Evolutionary conservation across 2,329 filamentous ascomycete genomes (phyloP), one percentile per base, ranked within the genome.

Genomic region (Penicillium sp.): DNA sequence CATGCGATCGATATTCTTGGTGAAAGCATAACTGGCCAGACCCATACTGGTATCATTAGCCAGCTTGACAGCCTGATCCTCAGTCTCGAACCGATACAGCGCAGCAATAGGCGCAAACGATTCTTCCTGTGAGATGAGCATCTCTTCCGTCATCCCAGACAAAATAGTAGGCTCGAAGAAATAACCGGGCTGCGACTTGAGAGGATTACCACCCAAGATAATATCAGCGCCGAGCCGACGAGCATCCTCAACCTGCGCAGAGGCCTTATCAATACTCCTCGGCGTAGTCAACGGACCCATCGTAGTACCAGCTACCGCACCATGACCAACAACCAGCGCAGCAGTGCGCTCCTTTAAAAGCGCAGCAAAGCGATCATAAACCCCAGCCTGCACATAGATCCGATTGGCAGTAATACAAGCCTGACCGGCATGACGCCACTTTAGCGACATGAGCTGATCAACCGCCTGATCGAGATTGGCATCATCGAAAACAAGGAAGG

Each of bases 151-250:
- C 59, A 85, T 82, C 5, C 81, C 80, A 0, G 80, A 80, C 38
- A 89, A 80, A 53, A 89, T 82, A 0, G 86, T 89, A 1, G 85
- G 86, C 67, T 87, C 80, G 71, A 89, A 88, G 77, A 88, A 90
- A 72, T 87, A 89, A 57, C 83, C 83, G 55, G 80, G 80, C n/a
- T 80, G 80, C 1, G 77, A 78, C 11, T 76, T 68, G 11, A 75
- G 70, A 0, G 73, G 68, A 7, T 68, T 67, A 1, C 84, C 86
- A 12, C 88, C 88, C 19, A 86, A 74, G 1, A 88, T 73, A n/a
- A 88, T 71, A 42, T 81, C 82, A 1, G 83, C 88, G 3, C 88
- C 88, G 37, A 82, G 79, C 52, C 79, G 79, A 51, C 80, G 78
- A 4, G 88, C 88, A 68, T 90, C 85, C 43, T 82, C 78, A 31